Conservation (phyloP, 768 basidiomycete genomes). For the Termitomyces sp. region DNA sequence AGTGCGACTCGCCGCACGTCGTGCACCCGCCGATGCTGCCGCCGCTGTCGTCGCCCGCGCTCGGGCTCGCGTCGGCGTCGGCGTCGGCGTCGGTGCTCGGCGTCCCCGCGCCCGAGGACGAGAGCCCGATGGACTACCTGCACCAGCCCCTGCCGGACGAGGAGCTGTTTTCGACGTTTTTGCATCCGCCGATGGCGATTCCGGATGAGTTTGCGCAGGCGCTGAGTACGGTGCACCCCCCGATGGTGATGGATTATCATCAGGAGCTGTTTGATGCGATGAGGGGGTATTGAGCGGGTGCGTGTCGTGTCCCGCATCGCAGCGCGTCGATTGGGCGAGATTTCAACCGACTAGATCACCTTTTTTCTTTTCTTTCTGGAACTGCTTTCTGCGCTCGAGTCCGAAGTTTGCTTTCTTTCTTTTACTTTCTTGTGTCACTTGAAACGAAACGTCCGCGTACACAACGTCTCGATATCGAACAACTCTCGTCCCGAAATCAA, state of each 20-base stretch:
- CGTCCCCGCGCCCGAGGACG: slow-evolving; percentile 38
- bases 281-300: slow-evolving; percentile 19
- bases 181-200: slow-evolving; percentile 41
- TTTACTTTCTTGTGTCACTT: too few species aligned
- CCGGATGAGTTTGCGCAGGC: slow-evolving; percentile 23
- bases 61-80: too few species aligned
- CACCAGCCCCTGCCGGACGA: slow-evolving; percentile 67
- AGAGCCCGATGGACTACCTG: slow-evolving; percentile 69
- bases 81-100: too few species aligned
- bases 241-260: slow-evolving; percentile 19
- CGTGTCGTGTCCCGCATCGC: too few species aligned
- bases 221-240: slow-evolving; percentile 13
- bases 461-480: too few species aligned
- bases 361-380: too few species aligned
- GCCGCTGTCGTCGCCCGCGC: slow-evolving; percentile 8
- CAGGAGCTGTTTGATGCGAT: slow-evolving; percentile 19
- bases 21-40: slow-evolving; percentile 72
- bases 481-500: too few species aligned
- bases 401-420: neutral
- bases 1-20: slow-evolving; percentile 48
- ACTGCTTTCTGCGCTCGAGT: too few species aligned
- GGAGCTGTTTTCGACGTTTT: slow-evolving; percentile 47
- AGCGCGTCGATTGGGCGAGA: too few species aligned
- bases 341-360: too few species aligned
- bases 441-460: too few species aligned